Percentiles rank a stretch among this genome's conserved stretches.
Conservation (phyloP, 2,329 filamentous ascomycete genomes). For the Calonectria honghensis region DNA sequence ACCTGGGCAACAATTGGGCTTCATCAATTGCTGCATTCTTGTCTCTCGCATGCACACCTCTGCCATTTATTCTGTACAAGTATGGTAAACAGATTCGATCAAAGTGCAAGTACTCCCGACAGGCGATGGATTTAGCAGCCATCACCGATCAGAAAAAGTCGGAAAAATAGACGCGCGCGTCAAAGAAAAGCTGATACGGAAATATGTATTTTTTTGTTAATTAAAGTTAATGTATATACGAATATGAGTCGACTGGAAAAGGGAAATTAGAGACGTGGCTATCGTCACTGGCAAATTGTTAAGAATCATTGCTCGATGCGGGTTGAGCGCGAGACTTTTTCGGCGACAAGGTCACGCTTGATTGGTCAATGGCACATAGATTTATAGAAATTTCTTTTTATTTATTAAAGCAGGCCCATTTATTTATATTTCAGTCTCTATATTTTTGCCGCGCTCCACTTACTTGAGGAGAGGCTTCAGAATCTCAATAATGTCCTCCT, state of each 20-base stretch:
- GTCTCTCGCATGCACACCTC: slow-evolving; percentile 41
- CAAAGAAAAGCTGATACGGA: not conserved
- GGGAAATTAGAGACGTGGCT: not conserved
- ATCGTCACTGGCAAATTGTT: too few relatives aligned
- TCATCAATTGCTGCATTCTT: slow-evolving; percentile 47
- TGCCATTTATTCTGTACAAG: slow-evolving; percentile 49
- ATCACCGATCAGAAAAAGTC: slow-evolving; percentile 27
- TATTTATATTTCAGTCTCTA: not conserved
- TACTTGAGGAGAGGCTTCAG: slow-evolving; percentile 49
- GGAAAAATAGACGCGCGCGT: slow-evolving; percentile 1
- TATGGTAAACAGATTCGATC: slow-evolving; percentile 47
- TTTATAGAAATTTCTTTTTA: not conserved
- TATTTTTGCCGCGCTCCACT: not conserved
- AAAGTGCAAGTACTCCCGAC: slow-evolving; percentile 48
- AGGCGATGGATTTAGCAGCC: slow-evolving; percentile 28
- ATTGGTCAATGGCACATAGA: not conserved
- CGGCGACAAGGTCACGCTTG: not conserved
- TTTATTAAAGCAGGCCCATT: not conserved
- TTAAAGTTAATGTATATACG: slow-evolving; percentile 6
- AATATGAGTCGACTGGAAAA: not conserved
- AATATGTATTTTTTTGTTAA: not conserved
- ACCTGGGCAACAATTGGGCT: slow-evolving; percentile 46
- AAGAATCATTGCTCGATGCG: not conserved
- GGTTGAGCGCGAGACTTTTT: not conserved
- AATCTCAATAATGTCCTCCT: slow-evolving; percentile 62